phyloP scores from a whole-genome alignment of 2,329 filamentous ascomycete species.

The Xylaria polymorpha region DNA sequence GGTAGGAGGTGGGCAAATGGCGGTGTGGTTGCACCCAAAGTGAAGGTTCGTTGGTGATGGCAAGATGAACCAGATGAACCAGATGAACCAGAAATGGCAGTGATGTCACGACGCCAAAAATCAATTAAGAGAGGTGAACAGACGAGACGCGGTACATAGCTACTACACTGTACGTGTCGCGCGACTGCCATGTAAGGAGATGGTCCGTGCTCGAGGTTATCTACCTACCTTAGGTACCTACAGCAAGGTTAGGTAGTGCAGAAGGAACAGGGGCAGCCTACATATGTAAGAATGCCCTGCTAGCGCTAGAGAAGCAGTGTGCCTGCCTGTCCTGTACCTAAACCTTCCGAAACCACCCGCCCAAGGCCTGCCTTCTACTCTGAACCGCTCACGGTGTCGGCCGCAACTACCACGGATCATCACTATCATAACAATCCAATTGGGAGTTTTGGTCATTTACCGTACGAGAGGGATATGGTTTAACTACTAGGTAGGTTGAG shows the following conservation, averaged over 20 bases:
- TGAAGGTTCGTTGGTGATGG: not conserved
- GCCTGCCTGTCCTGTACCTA: no score
- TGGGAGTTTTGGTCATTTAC: no score
- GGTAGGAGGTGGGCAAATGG: not conserved
- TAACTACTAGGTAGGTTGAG: no score
- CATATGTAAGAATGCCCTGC: not conserved
- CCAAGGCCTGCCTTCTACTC: no score
- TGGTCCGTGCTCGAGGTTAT: conserved; percentile 11
- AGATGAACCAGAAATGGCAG: not conserved
- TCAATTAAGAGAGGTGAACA: conserved; percentile 27
- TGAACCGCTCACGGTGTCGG: no score
- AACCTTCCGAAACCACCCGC: no score
- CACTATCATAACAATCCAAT: no score
- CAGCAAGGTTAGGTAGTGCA: no score
- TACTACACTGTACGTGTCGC: conserved; percentile 34
- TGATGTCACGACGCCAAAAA: conserved; percentile 40
- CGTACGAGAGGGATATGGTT: no score
- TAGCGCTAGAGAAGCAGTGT: not conserved
- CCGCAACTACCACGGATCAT: no score
- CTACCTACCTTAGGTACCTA: not conserved
- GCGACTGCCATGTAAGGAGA: not conserved
- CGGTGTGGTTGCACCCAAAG: not conserved
- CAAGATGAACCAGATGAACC: not conserved
- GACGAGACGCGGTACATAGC: conserved; percentile 5
- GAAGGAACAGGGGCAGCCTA: not conserved